Base-by-base conservation (phyloP, 2,329 filamentous ascomycete species). In the Fusarium lateritium region DNA sequence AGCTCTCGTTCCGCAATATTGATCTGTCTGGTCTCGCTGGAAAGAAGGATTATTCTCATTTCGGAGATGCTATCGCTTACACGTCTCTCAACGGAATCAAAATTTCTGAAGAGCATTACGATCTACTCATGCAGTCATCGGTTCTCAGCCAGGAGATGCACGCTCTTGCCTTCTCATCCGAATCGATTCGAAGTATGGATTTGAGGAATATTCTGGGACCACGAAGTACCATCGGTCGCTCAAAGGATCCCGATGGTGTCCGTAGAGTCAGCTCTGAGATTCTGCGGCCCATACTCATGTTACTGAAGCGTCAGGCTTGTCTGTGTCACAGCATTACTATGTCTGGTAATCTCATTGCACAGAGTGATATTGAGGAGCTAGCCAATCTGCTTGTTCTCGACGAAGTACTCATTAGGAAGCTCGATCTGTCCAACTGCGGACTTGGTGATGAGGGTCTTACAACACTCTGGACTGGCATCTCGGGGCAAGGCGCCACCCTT, bases 91-190 rank as follows among this genome's bases (percentile, higher is more conserved):
- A 83, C 67, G 85, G 84, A 26, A 75, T 84, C n/a, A 83, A 81
- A 19, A 79, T 86, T 39, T 81, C 79, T 6, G 80, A 84, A 33
- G 82, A 83, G 11, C 84, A 87, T 67, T 81, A 83, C 39, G 82
- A 84, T 11, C 75, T 83, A 31, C 77, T 87, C 11, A 78, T 83
- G 49, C 80, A 83, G n/a, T 82, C 84, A 14, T 81, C 85, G 2
- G 76, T 88, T 11, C 76, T 89, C 15, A 83, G 85, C 45, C 86
- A 88, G 67, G 86, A 89, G 71, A 81, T 88, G 15, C 85, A 88
- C 46, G 84, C 86, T 1, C 75, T 89, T 21, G 77, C 86, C 3
- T 87, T 88, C 65, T 84, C 85, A 22, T 86, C 86, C 1, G 85
- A 86, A 60, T 86, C 84, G 0, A 82, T 88, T 33, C 81, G 83